Percentiles rank a stretch among this genome's conserved stretches.
Conservation (phyloP, 1,139 yeast species). For the Taphrina deformans region DNA sequence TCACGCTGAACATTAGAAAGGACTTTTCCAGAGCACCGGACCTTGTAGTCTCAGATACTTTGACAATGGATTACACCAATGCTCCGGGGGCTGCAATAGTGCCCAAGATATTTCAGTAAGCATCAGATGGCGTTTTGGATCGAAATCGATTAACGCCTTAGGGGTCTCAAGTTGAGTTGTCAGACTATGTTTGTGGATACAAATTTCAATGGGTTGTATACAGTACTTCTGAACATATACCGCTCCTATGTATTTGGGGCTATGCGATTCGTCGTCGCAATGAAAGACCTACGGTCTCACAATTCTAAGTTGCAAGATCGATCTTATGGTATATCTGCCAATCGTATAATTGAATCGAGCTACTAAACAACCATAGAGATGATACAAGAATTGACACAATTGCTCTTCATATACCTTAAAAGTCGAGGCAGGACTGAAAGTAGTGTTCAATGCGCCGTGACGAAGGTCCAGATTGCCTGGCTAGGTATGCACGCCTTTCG, state of each 20-base stretch:
- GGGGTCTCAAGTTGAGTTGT: slow-evolving; percentile 29
- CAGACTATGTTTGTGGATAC: slow-evolving; percentile 35
- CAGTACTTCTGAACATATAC: slow-evolving; percentile 37
- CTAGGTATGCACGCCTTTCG: slow-evolving; percentile 10
- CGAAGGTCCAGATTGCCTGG: not conserved
- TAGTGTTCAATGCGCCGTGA: not conserved
- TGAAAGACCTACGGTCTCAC: not conserved
- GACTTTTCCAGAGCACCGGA: slow-evolving; percentile 36
- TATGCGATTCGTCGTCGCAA: slow-evolving; percentile 35
- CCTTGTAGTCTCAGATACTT: slow-evolving; percentile 29
- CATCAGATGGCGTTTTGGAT: not conserved
- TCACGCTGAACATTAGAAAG: slow-evolving; percentile 37
- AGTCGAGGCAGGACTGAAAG: not conserved
- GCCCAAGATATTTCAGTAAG: slow-evolving; percentile 35
- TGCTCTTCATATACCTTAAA: not conserved
- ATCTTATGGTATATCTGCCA: not conserved
- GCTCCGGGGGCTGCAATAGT: slow-evolving; percentile 34
- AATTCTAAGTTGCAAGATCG: not conserved
- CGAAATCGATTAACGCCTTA: slow-evolving; percentile 12
- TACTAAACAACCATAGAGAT: not conserved
- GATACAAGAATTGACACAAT: not conserved
- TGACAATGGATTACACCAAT: slow-evolving; percentile 35
- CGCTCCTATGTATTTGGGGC: slow-evolving; percentile 38
- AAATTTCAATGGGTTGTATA: slow-evolving; percentile 35
- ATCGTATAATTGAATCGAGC: not conserved